Evolutionary conservation across 2,329 filamentous ascomycete genomes (phyloP).

Genomic region (Pseudogymnoascus sp.): DNA sequence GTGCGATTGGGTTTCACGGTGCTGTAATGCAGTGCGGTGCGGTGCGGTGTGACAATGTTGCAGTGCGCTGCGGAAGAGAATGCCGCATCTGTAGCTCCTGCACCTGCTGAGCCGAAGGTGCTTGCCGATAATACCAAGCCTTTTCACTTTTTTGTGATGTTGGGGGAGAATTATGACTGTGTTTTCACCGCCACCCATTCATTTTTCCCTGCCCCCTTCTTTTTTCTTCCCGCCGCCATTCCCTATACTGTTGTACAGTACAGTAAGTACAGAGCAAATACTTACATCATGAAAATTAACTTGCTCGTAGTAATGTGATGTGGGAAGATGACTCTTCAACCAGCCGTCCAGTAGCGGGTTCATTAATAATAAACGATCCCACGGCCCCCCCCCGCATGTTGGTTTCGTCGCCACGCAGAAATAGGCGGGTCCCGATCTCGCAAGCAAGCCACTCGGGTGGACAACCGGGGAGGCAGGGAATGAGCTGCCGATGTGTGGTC

Average conservation of each 20-base stretch:
- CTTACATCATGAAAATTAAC: not conserved
- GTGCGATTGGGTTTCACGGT: not conserved
- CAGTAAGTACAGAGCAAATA: not conserved
- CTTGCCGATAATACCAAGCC: not conserved
- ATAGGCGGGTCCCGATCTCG: not conserved
- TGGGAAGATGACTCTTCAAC: not conserved
- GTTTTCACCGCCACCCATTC: not conserved
- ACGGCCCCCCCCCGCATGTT: not conserved
- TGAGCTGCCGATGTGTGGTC: not conserved
- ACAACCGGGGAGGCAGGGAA: not conserved
- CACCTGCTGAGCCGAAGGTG: not conserved
- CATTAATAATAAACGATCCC: not conserved
- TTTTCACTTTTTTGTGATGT: not conserved
- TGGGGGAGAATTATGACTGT: too few species aligned
- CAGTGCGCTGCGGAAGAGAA: not conserved
- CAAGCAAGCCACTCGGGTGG: not conserved
- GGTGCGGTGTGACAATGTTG: not conserved
- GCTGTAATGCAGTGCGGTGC: not conserved
- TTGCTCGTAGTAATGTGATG: too few species aligned
- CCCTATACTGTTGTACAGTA: not conserved
- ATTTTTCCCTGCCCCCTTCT: too few species aligned
- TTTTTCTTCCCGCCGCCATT: not conserved
- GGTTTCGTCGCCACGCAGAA: not conserved
- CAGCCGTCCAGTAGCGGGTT: not conserved
- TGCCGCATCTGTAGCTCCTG: not conserved